Evolutionary conservation across 2,329 filamentous ascomycete species (phyloP).

Genomic region (Trichophyton schoenleinii): DNA sequence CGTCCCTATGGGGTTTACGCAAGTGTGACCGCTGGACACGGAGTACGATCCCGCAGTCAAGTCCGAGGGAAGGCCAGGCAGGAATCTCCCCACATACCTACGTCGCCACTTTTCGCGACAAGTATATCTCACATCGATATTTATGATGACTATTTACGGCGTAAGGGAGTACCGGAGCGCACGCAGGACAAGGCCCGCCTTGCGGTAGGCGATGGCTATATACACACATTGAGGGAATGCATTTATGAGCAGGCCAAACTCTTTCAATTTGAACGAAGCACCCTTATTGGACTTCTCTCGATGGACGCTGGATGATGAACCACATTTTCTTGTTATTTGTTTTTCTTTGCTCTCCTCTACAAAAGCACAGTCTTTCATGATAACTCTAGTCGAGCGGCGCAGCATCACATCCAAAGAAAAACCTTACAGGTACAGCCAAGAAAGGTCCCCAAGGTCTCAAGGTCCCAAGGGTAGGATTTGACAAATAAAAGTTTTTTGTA

Average conservation of each 20-base stretch:
- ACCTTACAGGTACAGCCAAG: background rate
- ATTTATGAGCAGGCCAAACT: background rate
- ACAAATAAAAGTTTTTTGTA: background rate
- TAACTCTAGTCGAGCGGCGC: background rate
- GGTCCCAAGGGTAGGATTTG: background rate
- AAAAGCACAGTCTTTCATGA: background rate
- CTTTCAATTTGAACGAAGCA: background rate
- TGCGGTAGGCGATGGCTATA: background rate
- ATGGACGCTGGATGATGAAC: background rate
- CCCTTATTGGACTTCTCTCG: background rate
- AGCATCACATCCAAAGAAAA: background rate
- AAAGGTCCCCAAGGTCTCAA: background rate
- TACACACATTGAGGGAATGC: background rate
- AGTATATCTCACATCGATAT: conserved; percentile 1
- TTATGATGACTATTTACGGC: background rate
- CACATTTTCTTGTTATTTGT: background rate
- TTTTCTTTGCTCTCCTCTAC: background rate
- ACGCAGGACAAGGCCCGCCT: background rate
- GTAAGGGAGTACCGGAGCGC: background rate
- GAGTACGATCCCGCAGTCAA: background rate
- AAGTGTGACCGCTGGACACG: background rate
- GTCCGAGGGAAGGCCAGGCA: background rate
- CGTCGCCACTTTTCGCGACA: background rate
- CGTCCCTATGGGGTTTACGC: background rate
- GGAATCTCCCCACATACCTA: background rate